Evolutionary conservation across 1,284 basidiomycete species (phyloP).

Genomic region (Leccinum ponderosum): DNA sequence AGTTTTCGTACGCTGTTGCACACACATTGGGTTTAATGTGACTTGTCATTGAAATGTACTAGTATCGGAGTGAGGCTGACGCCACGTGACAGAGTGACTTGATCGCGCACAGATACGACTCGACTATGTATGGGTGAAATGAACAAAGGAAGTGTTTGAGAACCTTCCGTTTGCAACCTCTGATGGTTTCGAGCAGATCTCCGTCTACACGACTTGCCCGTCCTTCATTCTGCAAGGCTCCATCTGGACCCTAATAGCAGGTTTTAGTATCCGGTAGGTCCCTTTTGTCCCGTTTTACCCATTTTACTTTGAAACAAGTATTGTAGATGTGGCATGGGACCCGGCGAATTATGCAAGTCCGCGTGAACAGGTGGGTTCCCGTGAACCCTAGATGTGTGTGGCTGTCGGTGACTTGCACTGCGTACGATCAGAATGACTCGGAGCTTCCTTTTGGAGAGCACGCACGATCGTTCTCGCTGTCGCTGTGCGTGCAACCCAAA

Average conservation of each 20-base stretch:
- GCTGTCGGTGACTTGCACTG: constrained; percentile 7
- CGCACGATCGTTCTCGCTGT: constrained; percentile 37
- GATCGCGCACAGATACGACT: background rate
- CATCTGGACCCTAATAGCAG: background rate
- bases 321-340: background rate
- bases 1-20: constrained; percentile 28
- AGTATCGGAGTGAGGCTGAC: background rate
- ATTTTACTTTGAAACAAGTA: background rate
- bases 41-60: constrained; percentile 10
- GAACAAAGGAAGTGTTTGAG: background rate
- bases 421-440: constrained; percentile 8
- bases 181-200: constrained; percentile 53
- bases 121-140: background rate
- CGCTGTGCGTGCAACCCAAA: constrained; percentile 4
- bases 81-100: constrained; percentile 13
- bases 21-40: constrained; percentile 17
- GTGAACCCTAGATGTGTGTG: background rate
- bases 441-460: constrained; percentile 39
- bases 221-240: background rate
- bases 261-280: constrained; percentile 11
- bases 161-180: constrained; percentile 32
- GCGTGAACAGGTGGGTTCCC: constrained; percentile 15
- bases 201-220: constrained; percentile 32
- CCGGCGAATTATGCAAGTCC: background rate
- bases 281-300: background rate